Base-by-base conservation (phyloP, 805 yeast genomes). In the Vanderwaltozyma verrucispora region DNA sequence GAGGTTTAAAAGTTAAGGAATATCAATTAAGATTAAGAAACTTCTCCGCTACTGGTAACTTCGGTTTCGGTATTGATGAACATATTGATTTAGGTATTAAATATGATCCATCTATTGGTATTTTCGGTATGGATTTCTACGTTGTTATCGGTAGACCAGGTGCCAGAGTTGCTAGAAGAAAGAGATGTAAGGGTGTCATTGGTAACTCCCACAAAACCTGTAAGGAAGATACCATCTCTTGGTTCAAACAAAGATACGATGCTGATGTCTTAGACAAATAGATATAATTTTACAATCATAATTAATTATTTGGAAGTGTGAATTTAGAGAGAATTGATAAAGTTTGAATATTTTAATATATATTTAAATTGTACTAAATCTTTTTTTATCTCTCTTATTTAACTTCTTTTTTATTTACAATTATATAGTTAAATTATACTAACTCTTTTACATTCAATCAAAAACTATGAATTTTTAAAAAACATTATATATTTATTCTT, bases 121-220 rank as follows among this genome's bases (percentile, higher is more conserved):
- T 92, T 69, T 92, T 89, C 92, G 98, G 98, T 81, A 92, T 83
- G 94, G 98, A 92, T 75, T 92, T 92, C 86, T 92, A 88, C 88
- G 87, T 92, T 67, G 96, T 89, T 66, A 75, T 92, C 76, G 96
- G 96, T 71, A 89, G 98, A 77, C 92, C 96, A 67, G 98, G 98
- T 75, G 81, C 78, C 77, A 85, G 98, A 77, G 84, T 92, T 61
- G 78, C 97, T 64, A 89, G 97, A 80, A 83, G 92, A 82, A 92
- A 92, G 94, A 85, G 95, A 77, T 74, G 83, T 67, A 75, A 78
- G 67, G 74, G 86, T 62, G 73, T 71, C 59, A 75, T 92, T 59
- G 98, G 98, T 74, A 79, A 82, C 80, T 62, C 75, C 64, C 98
- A 92, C 84, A 77, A 77, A 71, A 82, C 94, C 67, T 69, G 72